These are phyloP conservation scores for Lodderomyces jiufengensis DNA, from an alignment of 1,139 yeast genomes.

Conservation along the genomic window DNA sequence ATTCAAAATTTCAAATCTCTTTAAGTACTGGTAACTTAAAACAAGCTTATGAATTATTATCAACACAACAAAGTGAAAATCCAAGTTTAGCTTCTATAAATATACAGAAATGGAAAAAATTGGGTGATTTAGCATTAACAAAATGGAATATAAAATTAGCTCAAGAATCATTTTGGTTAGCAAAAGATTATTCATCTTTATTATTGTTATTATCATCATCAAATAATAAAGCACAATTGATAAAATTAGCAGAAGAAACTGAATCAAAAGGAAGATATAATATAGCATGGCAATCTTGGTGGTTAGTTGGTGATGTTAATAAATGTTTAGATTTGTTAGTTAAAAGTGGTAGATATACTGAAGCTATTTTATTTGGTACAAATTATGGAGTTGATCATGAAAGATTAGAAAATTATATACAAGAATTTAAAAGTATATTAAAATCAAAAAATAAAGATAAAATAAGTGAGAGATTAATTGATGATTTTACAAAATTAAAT, in stretches of 20 bases:
- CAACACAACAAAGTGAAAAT: conserved; percentile 49
- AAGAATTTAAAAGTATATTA: conserved; percentile 65
- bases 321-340: conserved; percentile 65
- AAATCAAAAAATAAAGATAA: conserved; percentile 47
- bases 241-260: conserved; percentile 61
- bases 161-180: conserved; percentile 72
- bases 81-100: conserved; percentile 34
- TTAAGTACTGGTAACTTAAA: conserved; percentile 63
- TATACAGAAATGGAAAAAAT: conserved; percentile 73
- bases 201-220: conserved; percentile 81
- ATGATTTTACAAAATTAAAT: conserved; percentile 29
- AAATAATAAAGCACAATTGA: conserved; percentile 60
- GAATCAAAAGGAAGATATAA: conserved; percentile 74
- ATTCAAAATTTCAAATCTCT: conserved; percentile 72
- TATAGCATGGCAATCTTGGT: conserved; percentile 87
- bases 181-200: conserved; percentile 79
- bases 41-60: conserved; percentile 72
- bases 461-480: conserved; percentile 58
- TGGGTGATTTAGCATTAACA: conserved; percentile 82
- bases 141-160: conserved; percentile 83
- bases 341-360: conserved; percentile 70
- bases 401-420: conserved; percentile 33
- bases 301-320: conserved; percentile 74
- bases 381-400: conserved; percentile 57
- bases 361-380: conserved; percentile 78